Evolutionary conservation across 129 eudicot genomes (phyloP), one percentile per base, ranked within the genome.

Genomic region (Helianthus tuberosus): DNA sequence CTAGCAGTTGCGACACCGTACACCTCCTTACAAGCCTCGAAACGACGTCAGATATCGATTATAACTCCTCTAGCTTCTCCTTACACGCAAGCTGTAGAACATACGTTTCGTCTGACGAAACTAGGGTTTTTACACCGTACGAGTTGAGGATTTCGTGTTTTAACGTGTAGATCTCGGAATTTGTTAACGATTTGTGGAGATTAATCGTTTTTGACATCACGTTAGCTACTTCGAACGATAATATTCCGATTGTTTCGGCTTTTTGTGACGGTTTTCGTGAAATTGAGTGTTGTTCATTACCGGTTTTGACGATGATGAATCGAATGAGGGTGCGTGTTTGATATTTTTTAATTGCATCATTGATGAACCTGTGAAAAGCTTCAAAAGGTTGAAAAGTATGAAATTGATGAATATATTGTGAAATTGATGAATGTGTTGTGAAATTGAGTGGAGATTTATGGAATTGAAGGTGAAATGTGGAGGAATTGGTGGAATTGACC

Each of bases 151-250:
- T 86, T 62, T 85, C 89, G 68, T 75, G 73, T 68, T 82, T 89
- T 3, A 95, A 76, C 35, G 43, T 87, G 6, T 74, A 77, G 48
- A 91, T 85, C 83, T 87, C 89, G 49, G 47, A 39, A 43, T 87
- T 89, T 27, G 87, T 62, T 46, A 91, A 79, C n/a, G 93, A 95
- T 61, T 84, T 90, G 72, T 90, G 83, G 46, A 95, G 80, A 51
- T 80, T 84, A 50, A 95, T 76, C 38, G 86, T 72, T 82, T 91
- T 95, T 5, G 97, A 91, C 97, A 95, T 89, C 9, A 91, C 84
- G 67, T 89, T 95, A 6, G 99, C 97, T 8, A 89, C 91, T 66
- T 95, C 99, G 52, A 95, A 95, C 4, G 99, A 89, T 6, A 95
- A 81, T 43, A 95, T 91, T 20, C 96, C 99, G 52, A 95, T 79